Percentiles rank a stretch among this genome's conserved stretches.
These are phyloP conservation scores for Dioscorea zingiberensis DNA, from an alignment of 106 monocot genomes.

Conservation along the genomic window DNA sequence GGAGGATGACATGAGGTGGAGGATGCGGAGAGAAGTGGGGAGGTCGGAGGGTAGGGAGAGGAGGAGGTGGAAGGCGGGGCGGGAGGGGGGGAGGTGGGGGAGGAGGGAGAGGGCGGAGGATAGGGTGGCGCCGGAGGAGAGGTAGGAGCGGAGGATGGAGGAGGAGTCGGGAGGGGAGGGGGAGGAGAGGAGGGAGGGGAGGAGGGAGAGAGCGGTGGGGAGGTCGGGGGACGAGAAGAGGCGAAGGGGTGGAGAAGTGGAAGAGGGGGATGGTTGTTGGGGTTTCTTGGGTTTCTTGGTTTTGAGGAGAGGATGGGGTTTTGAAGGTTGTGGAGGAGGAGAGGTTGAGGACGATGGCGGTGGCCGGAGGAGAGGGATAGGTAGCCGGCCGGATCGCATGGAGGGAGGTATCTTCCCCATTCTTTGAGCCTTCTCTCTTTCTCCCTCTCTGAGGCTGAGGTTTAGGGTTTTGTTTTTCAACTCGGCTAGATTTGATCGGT, in stretches of 20 bases:
- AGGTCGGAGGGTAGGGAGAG: slow-evolving; percentile 43
- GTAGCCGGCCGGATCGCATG: slow-evolving; percentile 29
- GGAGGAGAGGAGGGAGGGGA: not conserved
- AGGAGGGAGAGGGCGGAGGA: slow-evolving; percentile 13
- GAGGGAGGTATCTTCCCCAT: slow-evolving; percentile 45
- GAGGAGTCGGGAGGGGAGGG: not conserved
- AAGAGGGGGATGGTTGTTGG: slow-evolving; percentile 1
- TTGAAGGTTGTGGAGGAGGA: slow-evolving; percentile 5
- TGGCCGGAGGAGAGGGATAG: slow-evolving; percentile 18
- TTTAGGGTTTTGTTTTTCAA: not conserved
- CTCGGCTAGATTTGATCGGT: too few relatives aligned
- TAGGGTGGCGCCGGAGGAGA: slow-evolving; percentile 23
- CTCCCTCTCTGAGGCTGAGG: not conserved
- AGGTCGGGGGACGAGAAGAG: not conserved
- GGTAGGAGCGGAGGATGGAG: slow-evolving; percentile 27
- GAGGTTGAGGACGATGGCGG: slow-evolving; percentile 2
- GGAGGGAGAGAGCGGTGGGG: not conserved
- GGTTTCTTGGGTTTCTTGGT: not conserved
- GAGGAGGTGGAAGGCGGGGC: slow-evolving; percentile 36
- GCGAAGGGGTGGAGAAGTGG: slow-evolving; percentile 15
- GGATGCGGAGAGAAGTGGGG: slow-evolving; percentile 29
- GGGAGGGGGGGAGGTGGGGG: slow-evolving; percentile 2
- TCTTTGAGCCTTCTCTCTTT: not conserved
- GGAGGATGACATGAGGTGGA: slow-evolving; percentile 29
- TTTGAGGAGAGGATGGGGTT: not conserved